These are phyloP conservation scores for Glycyrrhiza uralensis DNA, from an alignment of 306 rosid species.

Conservation along the genomic window DNA sequence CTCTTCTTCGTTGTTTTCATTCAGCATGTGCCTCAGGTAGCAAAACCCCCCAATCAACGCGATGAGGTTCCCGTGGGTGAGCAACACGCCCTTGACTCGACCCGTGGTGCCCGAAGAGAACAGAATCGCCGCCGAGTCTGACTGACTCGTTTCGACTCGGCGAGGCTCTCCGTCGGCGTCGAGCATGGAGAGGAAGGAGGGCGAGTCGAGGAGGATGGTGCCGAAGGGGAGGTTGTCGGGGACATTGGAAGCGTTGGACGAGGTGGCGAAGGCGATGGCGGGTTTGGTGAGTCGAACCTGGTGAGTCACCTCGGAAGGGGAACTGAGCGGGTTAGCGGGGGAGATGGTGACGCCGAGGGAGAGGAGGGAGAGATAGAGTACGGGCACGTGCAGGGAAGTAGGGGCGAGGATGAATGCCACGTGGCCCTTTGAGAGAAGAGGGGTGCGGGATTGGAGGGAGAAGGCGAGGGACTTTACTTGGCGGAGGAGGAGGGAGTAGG, in stretches of 20 bases:
- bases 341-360: conserved; percentile 62
- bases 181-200: conserved; percentile 60
- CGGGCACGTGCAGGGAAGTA: conserved; percentile 61
- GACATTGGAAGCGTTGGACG: conserved; percentile 29
- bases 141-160: conserved; percentile 37
- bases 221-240: conserved; percentile 29
- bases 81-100: conserved; percentile 62
- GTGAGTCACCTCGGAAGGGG: conserved; percentile 59
- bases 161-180: neutral
- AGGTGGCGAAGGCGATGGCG: conserved; percentile 56
- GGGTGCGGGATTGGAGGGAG: conserved; percentile 28
- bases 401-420: conserved; percentile 76
- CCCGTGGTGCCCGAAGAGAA: conserved; percentile 94
- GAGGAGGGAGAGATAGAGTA: conserved; percentile 68
- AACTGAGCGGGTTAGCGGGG: conserved; percentile 69
- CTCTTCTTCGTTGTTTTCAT: neutral
- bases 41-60: conserved; percentile 38
- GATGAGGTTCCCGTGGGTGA: conserved; percentile 68
- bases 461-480: conserved; percentile 52
- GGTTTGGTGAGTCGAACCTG: conserved; percentile 55
- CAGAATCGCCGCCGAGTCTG: conserved; percentile 65
- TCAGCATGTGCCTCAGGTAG: neutral
- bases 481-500: conserved; percentile 51
- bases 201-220: conserved; percentile 60
- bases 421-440: conserved; percentile 64